Conservation (phyloP, 2,329 filamentous ascomycete genomes). For the Apiospora pterosperma region DNA sequence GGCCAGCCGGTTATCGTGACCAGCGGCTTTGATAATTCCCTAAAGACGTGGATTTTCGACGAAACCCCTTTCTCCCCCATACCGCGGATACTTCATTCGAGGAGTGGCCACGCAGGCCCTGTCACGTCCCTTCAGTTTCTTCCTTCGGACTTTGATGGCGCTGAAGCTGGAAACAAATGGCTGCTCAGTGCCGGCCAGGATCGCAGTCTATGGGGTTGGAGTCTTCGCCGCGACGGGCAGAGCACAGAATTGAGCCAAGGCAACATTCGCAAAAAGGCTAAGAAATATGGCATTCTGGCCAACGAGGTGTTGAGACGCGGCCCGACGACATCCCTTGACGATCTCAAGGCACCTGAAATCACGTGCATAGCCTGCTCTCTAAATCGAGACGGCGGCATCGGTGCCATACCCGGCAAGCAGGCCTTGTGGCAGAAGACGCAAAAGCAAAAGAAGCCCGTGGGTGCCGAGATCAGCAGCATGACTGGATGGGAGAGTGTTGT, state of each 20-base stretch:
- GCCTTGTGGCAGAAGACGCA: conserved; percentile 80
- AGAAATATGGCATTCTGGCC: conserved; percentile 74
- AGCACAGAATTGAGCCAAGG: conserved; percentile 93
- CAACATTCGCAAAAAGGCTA: conserved; percentile 80
- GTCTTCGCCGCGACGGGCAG: conserved; percentile 88
- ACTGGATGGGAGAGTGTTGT: conserved; percentile 98
- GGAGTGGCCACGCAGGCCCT: conserved; percentile 85
- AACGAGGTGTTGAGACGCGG: conserved; percentile 54
- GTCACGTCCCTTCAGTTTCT: conserved; percentile 82
- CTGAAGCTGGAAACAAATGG: conserved; percentile 90
- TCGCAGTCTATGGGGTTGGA: conserved; percentile 94
- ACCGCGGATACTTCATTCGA: conserved; percentile 78
- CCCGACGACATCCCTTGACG: conserved; percentile 63
- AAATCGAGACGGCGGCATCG: conserved; percentile 93
- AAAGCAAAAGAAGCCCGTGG: conserved; percentile 56
- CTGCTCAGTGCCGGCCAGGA: conserved; percentile 85
- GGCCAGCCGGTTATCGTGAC: conserved; percentile 89
- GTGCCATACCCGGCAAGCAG: conserved; percentile 73
- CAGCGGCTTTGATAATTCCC: conserved; percentile 86
- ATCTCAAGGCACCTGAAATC: conserved; percentile 86
- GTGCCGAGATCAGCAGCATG: conserved; percentile 69
- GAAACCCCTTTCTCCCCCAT: conserved; percentile 84
- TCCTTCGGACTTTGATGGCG: conserved; percentile 83
- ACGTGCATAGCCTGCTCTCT: conserved; percentile 88
- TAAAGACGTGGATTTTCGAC: conserved; percentile 97